Conservation (phyloP, 139 green algal genomes). For the Trebouxia sp. region DNA sequence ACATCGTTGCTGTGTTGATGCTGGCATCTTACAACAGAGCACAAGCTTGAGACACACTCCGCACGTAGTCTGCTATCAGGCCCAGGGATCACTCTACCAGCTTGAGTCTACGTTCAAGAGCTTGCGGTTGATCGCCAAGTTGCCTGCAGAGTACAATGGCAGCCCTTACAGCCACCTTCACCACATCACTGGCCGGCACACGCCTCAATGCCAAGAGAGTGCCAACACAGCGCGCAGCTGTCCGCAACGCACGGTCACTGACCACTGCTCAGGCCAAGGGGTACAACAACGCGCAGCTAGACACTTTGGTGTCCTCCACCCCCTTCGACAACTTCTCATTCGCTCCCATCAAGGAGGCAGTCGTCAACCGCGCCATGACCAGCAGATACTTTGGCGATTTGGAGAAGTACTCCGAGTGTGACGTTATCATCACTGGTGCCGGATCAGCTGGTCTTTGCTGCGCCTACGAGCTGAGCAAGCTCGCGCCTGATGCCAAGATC, state of each 20-base stretch:
- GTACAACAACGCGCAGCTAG: slow-evolving; percentile 23
- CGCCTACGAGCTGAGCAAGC: slow-evolving; percentile 95
- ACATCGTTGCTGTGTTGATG: too few relatives aligned
- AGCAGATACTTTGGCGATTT: slow-evolving; percentile 92
- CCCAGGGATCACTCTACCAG: too few relatives aligned
- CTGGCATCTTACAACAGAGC: too few relatives aligned
- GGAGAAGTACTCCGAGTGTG: slow-evolving; percentile 81
- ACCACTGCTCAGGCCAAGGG: slow-evolving; percentile 22
- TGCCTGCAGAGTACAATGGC: too few relatives aligned
- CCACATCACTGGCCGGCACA: not conserved
- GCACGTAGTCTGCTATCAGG: too few relatives aligned
- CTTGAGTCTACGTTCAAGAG: too few relatives aligned
- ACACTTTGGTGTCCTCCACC: slow-evolving; percentile 28
- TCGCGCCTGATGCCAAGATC: slow-evolving; percentile 84
- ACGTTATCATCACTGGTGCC: slow-evolving; percentile 73
- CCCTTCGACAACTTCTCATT: slow-evolving; percentile 75
- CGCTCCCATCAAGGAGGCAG: slow-evolving; percentile 73
- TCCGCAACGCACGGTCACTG: slow-evolving; percentile 1
- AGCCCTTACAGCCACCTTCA: slow-evolving; percentile 4
- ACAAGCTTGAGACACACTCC: too few relatives aligned
- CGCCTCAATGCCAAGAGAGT: slow-evolving; percentile 14
- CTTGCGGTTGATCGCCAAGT: too few relatives aligned
- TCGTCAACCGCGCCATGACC: slow-evolving; percentile 86
- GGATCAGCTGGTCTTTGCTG: slow-evolving; percentile 78
- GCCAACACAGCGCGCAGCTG: not conserved